A percentile compares a stretch with the other conserved stretches of the same genome.
These are phyloP conservation scores for Aegilops bicornis DNA, from an alignment of 176 grass and related monocot species.

Conservation along the genomic window DNA sequence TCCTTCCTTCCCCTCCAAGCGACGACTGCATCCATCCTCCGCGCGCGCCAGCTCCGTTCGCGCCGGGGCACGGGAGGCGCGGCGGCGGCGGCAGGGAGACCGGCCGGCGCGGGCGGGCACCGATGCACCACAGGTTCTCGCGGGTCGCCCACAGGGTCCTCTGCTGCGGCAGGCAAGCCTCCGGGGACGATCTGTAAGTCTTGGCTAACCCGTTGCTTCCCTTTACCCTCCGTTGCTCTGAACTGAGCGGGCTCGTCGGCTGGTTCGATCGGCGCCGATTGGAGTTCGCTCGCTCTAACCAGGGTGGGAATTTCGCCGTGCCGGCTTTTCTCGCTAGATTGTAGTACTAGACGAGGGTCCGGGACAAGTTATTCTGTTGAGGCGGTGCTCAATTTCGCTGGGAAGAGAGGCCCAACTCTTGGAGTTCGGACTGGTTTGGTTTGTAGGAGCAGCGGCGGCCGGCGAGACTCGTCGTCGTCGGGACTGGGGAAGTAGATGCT, in stretches of 20 bases:
- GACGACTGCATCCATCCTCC: neutral
- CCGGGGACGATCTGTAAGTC: slow-evolving; percentile 50
- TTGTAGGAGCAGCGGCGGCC: neutral
- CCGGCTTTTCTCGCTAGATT: neutral
- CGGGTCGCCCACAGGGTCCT: slow-evolving; percentile 53
- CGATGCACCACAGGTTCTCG: slow-evolving; percentile 54
- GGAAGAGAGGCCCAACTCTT: no score
- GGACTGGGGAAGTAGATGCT: neutral
- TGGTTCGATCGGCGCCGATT: neutral
- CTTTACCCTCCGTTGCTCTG: no score
- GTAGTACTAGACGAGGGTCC: no score
- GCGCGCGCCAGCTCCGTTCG: no score
- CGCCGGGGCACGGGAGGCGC: no score
- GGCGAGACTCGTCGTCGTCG: neutral
- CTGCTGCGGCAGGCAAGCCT: slow-evolving; percentile 42
- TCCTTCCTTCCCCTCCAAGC: neutral
- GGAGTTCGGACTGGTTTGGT: neutral
- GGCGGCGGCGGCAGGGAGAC: neutral
- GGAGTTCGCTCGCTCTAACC: neutral
- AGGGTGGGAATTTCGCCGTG: neutral
- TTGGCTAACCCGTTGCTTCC: neutral
- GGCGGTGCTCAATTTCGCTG: neutral
- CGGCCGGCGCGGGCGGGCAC: neutral
- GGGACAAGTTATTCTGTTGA: neutral
- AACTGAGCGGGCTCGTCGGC: no score